Evolutionary conservation across 2,329 filamentous ascomycete species (phyloP).

Genomic region (Aspergillus tubingensis): DNA sequence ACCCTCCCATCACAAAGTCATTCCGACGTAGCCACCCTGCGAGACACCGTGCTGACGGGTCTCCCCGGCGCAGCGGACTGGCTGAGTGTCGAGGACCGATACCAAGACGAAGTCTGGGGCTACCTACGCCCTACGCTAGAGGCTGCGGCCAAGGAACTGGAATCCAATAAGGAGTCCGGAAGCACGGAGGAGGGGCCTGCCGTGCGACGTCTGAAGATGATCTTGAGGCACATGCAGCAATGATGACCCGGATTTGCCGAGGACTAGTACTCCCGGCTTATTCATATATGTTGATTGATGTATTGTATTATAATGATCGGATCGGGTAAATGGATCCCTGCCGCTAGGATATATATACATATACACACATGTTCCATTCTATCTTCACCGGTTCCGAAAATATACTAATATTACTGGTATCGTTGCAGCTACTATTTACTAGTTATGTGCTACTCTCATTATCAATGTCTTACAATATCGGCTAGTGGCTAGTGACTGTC

Average conservation of each 20-base stretch:
- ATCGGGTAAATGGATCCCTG: neutral
- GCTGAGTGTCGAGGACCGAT: conserved; percentile 39
- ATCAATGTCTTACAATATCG: too few species aligned
- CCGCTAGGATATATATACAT: neutral
- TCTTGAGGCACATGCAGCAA: conserved; percentile 40
- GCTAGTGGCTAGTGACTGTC: neutral
- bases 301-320: neutral
- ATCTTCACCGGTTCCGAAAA: too few species aligned
- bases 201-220: conserved; percentile 42
- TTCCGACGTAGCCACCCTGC: conserved; percentile 22
- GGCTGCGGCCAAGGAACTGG: conserved; percentile 60
- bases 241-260: conserved; percentile 18
- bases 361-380: too few species aligned
- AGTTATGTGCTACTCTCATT: neutral
- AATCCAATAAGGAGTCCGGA: conserved; percentile 32
- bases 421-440: neutral
- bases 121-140: conserved; percentile 59
- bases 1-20: conserved; percentile 20
- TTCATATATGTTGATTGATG: too few species aligned
- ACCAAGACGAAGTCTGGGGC: conserved; percentile 68
- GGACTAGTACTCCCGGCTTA: neutral
- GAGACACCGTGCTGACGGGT: conserved; percentile 32
- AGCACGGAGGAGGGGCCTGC: conserved; percentile 36
- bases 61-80: conserved; percentile 37
- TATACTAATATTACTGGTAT: neutral